A percentile compares a stretch with the other conserved stretches of the same genome.
Evolutionary conservation across 768 basidiomycete species (phyloP).

Genomic region (Macrolepiota dolichaula): DNA sequence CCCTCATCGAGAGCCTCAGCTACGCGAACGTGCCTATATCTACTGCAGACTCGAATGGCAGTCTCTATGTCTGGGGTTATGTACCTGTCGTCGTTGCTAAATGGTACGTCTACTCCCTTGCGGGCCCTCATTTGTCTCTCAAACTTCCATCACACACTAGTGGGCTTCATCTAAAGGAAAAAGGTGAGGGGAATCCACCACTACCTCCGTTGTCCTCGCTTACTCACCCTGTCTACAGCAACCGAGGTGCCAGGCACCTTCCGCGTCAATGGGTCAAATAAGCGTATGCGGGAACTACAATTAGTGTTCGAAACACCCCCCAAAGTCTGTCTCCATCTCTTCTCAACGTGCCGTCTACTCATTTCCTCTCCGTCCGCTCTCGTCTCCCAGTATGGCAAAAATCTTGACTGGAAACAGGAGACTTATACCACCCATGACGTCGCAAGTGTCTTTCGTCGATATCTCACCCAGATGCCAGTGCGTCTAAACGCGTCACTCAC

Average conservation of each 20-base stretch:
- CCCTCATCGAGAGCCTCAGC: slow-evolving; percentile 78
- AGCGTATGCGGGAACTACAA: slow-evolving; percentile 95
- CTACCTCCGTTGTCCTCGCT: background rate
- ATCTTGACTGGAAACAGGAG: slow-evolving; percentile 85
- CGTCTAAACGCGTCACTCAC: slow-evolving; percentile 28
- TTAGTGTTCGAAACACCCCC: slow-evolving; percentile 86
- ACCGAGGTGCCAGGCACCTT: slow-evolving; percentile 94
- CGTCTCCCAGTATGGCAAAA: slow-evolving; percentile 78
- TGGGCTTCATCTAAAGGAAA: slow-evolving; percentile 92
- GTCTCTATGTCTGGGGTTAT: slow-evolving; percentile 88
- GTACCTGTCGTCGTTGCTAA: slow-evolving; percentile 98
- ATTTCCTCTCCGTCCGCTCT: background rate
- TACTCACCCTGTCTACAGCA: slow-evolving; percentile 35
- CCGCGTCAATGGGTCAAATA: slow-evolving; percentile 92
- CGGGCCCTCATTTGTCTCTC: background rate
- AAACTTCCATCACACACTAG: slow-evolving; percentile 31
- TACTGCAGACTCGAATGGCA: slow-evolving; percentile 78
- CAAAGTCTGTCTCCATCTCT: slow-evolving; percentile 45
- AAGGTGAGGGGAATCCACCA: slow-evolving; percentile 46
- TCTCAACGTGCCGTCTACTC: slow-evolving; percentile 1
- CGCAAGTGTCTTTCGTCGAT: slow-evolving; percentile 93
- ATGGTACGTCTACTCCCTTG: slow-evolving; percentile 57
- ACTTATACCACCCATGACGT: slow-evolving; percentile 94
- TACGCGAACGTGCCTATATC: slow-evolving; percentile 94
- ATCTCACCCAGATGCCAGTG: slow-evolving; percentile 95